Conservation (phyloP, 1,139 yeast species). For the Yamadazyma friedrichii region DNA sequence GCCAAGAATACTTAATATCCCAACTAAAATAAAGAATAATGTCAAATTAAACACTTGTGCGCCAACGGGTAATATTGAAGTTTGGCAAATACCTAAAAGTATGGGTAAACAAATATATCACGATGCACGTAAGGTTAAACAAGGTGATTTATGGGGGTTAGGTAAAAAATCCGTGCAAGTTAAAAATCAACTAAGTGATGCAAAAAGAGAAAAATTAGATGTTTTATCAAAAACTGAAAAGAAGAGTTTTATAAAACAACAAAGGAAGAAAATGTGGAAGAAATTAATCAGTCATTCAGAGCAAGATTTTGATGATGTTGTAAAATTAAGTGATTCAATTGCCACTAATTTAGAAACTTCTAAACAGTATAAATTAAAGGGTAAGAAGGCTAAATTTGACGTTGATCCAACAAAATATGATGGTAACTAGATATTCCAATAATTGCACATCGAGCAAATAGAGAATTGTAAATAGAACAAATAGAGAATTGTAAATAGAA, state of each 20-base stretch:
- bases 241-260: constrained; percentile 43
- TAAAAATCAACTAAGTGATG: constrained; percentile 30
- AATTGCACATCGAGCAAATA: too few species aligned
- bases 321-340: constrained; percentile 32
- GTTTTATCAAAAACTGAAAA: constrained; percentile 38
- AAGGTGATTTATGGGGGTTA: constrained; percentile 90
- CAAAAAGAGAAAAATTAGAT: constrained; percentile 34
- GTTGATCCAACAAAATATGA: constrained; percentile 24
- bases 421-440: constrained; percentile 21
- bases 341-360: constrained; percentile 36
- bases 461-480: constrained; percentile 5
- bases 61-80: constrained; percentile 73
- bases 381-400: constrained; percentile 31
- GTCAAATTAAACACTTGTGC: constrained; percentile 80
- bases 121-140: constrained; percentile 80
- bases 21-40: constrained; percentile 79
- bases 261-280: constrained; percentile 42
- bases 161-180: constrained; percentile 65
- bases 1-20: constrained; percentile 75
- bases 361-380: constrained; percentile 32
- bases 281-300: constrained; percentile 33
- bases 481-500: not conserved
- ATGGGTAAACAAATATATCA: constrained; percentile 74
- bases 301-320: constrained; percentile 34
- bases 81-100: constrained; percentile 85